phyloP scores from a whole-genome alignment of 2,329 filamentous ascomycete genomes.

The Lecanoromycetidae sp. region DNA sequence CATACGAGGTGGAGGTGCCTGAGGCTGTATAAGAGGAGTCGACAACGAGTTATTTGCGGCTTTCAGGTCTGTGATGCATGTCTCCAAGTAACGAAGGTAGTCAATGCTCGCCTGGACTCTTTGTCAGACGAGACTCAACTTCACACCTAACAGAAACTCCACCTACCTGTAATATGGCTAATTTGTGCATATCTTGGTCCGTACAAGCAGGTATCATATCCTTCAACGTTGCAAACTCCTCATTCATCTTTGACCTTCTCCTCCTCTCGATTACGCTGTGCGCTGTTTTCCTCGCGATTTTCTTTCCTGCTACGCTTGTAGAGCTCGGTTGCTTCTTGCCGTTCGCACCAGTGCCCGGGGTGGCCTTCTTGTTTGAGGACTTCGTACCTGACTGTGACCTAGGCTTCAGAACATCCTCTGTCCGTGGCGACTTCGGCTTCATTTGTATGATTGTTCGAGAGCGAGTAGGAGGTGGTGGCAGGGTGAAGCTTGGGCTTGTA shows the following conservation, averaged over 20 bases:
- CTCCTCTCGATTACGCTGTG: conserved; percentile 89
- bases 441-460: conserved; percentile 97
- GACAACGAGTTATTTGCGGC: conserved; percentile 27
- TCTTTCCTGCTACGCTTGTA: conserved; percentile 79
- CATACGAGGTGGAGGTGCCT: conserved; percentile 19
- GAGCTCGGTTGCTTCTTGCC: conserved; percentile 50
- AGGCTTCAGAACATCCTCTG: background rate
- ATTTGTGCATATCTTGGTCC: conserved; percentile 94
- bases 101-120: conserved; percentile 72
- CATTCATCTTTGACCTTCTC: conserved; percentile 93
- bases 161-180: conserved; percentile 80
- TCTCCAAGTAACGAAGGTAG: conserved; percentile 86
- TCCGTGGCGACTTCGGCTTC: conserved; percentile 53
- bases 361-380: conserved; percentile 11
- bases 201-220: conserved; percentile 89
- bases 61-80: conserved; percentile 73
- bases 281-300: conserved; percentile 90
- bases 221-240: conserved; percentile 89
- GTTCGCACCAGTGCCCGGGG: conserved; percentile 19
- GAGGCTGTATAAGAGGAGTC: conserved; percentile 21
- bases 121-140: conserved; percentile 4
- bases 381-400: background rate
- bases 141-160: background rate
- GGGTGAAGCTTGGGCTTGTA: conserved; percentile 55
- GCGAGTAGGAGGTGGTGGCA: conserved; percentile 84